Base-by-base conservation (phyloP, 2,329 filamentous ascomycete genomes). In the Penicillium sp. region DNA sequence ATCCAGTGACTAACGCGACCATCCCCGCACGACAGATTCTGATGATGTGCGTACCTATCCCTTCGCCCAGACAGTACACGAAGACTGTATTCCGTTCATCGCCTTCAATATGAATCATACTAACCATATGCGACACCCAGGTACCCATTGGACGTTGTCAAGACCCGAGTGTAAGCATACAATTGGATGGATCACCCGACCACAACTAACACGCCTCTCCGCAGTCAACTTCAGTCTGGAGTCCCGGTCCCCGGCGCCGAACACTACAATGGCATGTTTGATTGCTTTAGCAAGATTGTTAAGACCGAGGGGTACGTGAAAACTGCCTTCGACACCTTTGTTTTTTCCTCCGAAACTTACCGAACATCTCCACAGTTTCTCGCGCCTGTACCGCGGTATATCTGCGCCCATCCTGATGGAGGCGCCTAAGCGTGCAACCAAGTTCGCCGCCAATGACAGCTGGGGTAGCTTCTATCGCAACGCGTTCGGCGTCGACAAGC, bases 131-230 rank as follows among this genome's bases (percentile, higher is more conserved):
- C 47, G 26, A 36, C 29, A 26, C 41, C 24, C 72, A 96, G 92
- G 94, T 99, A 99, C 80, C 94, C 94, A 64, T 82, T 99, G 74
- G 94, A 99, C 74, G 94, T 99, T 53, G 90, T 97, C 75, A 97
- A 97, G 84, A 97, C 94, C 61, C 83, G 93, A 87, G 88, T 95
- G 89, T 94, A 84, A 82, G 74, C 59, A 29, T 23, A 50, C 38
- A 36, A 42, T 57, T 55, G 50, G 56, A 57, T 47, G 21, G 24
- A 26, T 52, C 47, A 48, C 52, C 53, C 50, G 43, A 38, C 42
- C 28, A 15, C n/a, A 42, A 34, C 49, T 52, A 28, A 54, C 48
- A 51, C 51, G 33, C 45, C 9, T 45, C 45, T 23, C 46, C 33
- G 23, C 28, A 96, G 89, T 73, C 92, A 96, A 76, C 81, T 96